Conservation (phyloP, 2,329 filamentous ascomycete genomes). For the Fusarium sp. region DNA sequence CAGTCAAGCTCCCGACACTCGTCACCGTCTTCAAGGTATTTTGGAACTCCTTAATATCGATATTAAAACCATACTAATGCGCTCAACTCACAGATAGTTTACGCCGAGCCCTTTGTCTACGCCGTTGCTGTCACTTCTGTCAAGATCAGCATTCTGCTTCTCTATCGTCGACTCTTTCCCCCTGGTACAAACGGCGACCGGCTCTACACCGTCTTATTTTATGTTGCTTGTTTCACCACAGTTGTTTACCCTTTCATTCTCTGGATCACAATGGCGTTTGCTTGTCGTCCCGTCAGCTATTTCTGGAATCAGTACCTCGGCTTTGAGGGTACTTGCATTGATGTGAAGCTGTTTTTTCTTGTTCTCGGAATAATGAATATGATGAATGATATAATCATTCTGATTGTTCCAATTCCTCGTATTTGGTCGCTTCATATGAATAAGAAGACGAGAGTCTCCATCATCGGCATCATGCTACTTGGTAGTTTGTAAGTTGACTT, state of each 20-base stretch:
- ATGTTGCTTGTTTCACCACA: not conserved
- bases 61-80: not conserved
- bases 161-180: constrained; percentile 19
- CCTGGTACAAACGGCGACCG: constrained; percentile 18
- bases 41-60: fast-evolving
- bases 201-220: constrained; percentile 17
- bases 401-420: constrained; percentile 16
- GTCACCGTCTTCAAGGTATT: constrained; percentile 11
- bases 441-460: constrained; percentile 17
- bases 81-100: not conserved
- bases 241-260: constrained; percentile 12
- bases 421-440: constrained; percentile 23
- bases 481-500: constrained; percentile 9
- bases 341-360: constrained; percentile 14
- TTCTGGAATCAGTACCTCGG: constrained; percentile 25
- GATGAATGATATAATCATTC: constrained; percentile 17
- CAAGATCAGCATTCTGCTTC: constrained; percentile 22
- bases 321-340: constrained; percentile 1
- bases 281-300: constrained; percentile 9
- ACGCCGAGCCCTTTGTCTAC: constrained; percentile 19
- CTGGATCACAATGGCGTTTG: constrained; percentile 22
- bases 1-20: constrained; percentile 8
- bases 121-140: constrained; percentile 23
- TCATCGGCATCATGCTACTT: constrained; percentile 23
- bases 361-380: constrained; percentile 24